Percentiles rank a stretch among this genome's conserved stretches.
These are phyloP conservation scores for Balansia obtecta DNA, from an alignment of 2,329 filamentous ascomycete genomes.

Conservation along the genomic window DNA sequence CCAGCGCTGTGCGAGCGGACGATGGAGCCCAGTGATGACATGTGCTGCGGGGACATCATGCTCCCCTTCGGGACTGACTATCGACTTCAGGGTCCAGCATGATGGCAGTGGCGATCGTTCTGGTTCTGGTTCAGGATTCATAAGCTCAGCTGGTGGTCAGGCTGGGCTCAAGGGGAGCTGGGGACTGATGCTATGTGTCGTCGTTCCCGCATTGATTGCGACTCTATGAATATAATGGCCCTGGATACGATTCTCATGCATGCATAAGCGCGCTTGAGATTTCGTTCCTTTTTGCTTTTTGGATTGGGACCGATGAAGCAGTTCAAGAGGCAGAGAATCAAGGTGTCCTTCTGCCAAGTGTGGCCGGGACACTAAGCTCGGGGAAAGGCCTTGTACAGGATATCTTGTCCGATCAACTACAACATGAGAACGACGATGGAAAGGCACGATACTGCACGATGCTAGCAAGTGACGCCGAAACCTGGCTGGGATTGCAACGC, in stretches of 20 bases:
- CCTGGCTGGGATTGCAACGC: conserved; percentile 26
- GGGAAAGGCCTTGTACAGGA: too few relatives aligned
- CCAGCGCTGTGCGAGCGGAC: conserved; percentile 36
- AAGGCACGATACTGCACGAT: conserved; percentile 24
- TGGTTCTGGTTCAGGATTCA: conserved; percentile 1
- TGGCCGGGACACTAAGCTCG: too few relatives aligned
- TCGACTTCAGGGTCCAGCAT: conserved; percentile 26
- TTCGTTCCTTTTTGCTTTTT: too few relatives aligned
- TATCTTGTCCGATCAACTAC: background rate
- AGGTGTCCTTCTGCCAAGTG: too few relatives aligned
- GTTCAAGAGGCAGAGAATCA: too few relatives aligned
- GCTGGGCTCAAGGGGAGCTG: background rate
- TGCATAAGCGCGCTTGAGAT: too few relatives aligned
- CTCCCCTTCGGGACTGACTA: conserved; percentile 27
- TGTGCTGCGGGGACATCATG: conserved; percentile 34
- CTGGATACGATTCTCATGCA: too few relatives aligned
- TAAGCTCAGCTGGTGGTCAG: background rate
- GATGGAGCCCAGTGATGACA: conserved; percentile 32
- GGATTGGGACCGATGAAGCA: too few relatives aligned
- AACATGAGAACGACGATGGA: conserved; percentile 7
- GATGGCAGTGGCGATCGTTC: conserved; percentile 11
- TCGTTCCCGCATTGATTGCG: background rate
- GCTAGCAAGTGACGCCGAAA: conserved; percentile 15
- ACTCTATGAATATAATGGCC: background rate
- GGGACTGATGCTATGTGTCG: background rate